Evolutionary conservation across 176 grass and related monocot species (phyloP).

Genomic region (Oryza australiensis): DNA sequence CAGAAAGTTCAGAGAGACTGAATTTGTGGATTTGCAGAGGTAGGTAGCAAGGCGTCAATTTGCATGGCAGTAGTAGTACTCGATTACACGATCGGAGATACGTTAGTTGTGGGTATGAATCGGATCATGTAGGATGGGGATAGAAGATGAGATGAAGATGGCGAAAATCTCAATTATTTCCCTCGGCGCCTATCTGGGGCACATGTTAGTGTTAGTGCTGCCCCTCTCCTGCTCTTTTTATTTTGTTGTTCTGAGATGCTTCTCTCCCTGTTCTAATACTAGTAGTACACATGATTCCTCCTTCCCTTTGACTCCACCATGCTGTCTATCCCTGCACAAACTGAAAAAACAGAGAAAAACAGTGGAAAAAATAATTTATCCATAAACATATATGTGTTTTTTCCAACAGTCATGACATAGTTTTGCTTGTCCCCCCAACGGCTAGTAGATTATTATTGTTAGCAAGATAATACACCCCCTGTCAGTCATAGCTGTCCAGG

Average conservation of each 20-base stretch:
- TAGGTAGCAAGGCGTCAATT: conserved; percentile 20
- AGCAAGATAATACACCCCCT: conserved; percentile 10
- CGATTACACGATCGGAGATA: conserved; percentile 2
- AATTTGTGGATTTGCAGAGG: background rate
- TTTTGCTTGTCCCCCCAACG: conserved; percentile 39
- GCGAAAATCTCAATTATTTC: background rate
- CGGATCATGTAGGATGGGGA: conserved; percentile 9
- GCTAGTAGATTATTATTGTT: conserved; percentile 35
- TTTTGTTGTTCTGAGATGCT: background rate
- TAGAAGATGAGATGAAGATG: background rate
- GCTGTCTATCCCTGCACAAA: background rate
- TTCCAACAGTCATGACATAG: background rate
- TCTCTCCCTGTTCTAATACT: background rate
- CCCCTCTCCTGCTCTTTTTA: background rate
- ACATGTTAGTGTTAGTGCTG: conserved; percentile 21
- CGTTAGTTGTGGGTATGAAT: background rate
- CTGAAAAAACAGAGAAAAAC: background rate
- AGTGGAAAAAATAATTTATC: background rate
- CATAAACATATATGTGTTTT: background rate
- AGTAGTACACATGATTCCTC: background rate
- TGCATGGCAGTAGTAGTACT: background rate
- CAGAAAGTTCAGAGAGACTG: background rate
- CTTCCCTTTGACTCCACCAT: conserved; percentile 22
- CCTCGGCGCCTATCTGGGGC: conserved; percentile 1
- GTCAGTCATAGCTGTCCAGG: conserved; percentile 40